These are phyloP conservation scores for Cyberlindnera xylosilytica DNA, from an alignment of 805 yeast species.

Conservation along the genomic window DNA sequence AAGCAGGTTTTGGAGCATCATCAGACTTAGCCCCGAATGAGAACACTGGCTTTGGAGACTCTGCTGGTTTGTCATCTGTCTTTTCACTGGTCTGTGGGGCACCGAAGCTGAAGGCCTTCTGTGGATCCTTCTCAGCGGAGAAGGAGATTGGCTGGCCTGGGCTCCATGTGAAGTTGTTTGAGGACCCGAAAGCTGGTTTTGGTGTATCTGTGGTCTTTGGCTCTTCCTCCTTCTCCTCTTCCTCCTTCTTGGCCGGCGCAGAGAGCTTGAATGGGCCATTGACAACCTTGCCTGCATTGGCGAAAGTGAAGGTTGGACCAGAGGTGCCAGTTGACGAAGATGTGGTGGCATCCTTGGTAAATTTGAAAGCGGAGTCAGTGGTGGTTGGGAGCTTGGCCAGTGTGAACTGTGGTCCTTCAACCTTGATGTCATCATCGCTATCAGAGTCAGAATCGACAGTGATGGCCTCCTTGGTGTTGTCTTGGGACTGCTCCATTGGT, in stretches of 20 bases:
- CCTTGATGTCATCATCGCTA: slow-evolving; percentile 54
- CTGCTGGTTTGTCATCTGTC: too few species aligned
- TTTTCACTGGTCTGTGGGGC: not conserved
- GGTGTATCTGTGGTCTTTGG: slow-evolving; percentile 5
- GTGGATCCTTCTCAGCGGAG: slow-evolving; percentile 4
- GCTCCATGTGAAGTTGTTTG: slow-evolving; percentile 25
- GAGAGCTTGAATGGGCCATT: slow-evolving; percentile 34
- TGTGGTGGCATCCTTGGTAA: slow-evolving; percentile 27
- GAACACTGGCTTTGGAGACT: slow-evolving; percentile 9
- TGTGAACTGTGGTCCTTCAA: slow-evolving; percentile 71
- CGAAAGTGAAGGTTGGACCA: slow-evolving; percentile 40
- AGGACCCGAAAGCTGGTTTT: slow-evolving; percentile 5
- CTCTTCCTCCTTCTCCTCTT: slow-evolving; percentile 8
- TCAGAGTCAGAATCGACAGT: slow-evolving; percentile 33
- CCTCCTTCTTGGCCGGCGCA: slow-evolving; percentile 12
- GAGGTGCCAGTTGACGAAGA: slow-evolving; percentile 26
- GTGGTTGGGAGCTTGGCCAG: slow-evolving; percentile 45
- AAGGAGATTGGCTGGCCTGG: slow-evolving; percentile 22
- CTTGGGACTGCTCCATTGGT: slow-evolving; percentile 15
- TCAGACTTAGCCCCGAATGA: not conserved
- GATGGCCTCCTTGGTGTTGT: slow-evolving; percentile 14
- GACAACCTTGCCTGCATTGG: slow-evolving; percentile 27
- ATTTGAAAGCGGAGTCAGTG: slow-evolving; percentile 47
- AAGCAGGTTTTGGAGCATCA: slow-evolving; percentile 5
- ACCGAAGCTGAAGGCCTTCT: slow-evolving; percentile 19